Base-by-base conservation (phyloP, 768 basidiomycete species). In the Pleurotus ostreatus region DNA sequence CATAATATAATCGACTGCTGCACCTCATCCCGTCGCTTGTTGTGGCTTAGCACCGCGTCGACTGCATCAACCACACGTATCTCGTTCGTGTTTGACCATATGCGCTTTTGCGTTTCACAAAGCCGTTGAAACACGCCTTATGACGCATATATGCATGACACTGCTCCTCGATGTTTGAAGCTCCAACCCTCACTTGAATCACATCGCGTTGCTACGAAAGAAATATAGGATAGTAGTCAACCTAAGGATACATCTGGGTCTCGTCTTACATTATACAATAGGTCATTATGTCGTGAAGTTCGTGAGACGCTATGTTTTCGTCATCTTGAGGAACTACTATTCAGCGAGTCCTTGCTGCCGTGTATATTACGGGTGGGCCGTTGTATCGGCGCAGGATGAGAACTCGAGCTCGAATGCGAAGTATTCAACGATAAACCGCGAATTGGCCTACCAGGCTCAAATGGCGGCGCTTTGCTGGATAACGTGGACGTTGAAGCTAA, bases 381-480 rank as follows among this genome's bases (percentile, higher is more conserved):
- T 38, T 53, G 51, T 40, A 53, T 53, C 12, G 51, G 51, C 18
- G 20, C 25, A 12, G 51, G 51, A 34, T 34, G 30, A 34, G 9
- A 34, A 16, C 46, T 48, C 22, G 48, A 49, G 51, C 41, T 53
- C 38, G 49, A 37, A 22, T 51, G 15, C 12, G 49, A 30, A 37
- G 22, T 12, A 37, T 38, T 51, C 15, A 23, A 1, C 8, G 15
- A 34, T 16, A 53, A 40, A 39, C 38, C 41, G 39, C 51, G 51
- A 23, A 41, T 41, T 8, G 38, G 38, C 8, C 38, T 49, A 16
- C 62, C 68, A 3, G 79, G 81, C 57, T 82, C 81, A 52, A 82
- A 83, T n/a, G 80, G 74, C 3, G 74, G 70, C 1, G 81, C 82
- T 39, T 75, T 77, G 47, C 75, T 73, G 7, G 82, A 83, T 23